phyloP scores from a whole-genome alignment of 495 filamentous ascomycete genomes.

The Neurospora sublineolata region DNA sequence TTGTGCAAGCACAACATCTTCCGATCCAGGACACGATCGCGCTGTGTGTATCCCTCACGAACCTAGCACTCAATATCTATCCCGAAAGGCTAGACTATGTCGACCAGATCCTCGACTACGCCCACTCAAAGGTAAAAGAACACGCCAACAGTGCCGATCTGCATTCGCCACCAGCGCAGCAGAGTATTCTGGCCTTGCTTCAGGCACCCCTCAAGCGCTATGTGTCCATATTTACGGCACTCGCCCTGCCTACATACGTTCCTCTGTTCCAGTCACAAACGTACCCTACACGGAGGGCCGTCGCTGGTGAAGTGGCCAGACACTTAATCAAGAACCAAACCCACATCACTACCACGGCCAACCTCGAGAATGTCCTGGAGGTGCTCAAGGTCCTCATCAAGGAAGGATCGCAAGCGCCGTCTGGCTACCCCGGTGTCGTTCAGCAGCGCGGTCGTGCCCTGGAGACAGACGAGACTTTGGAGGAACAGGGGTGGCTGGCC shows the following conservation, averaged over 20 bases:
- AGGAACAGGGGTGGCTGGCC: conserved; percentile 94
- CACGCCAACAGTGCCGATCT: conserved; percentile 89
- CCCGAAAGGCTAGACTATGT: conserved; percentile 88
- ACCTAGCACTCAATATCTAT: conserved; percentile 90
- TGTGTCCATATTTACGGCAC: conserved; percentile 81
- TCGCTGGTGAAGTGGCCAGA: conserved; percentile 76
- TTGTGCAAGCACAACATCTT: conserved; percentile 81
- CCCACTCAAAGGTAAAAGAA: conserved; percentile 75
- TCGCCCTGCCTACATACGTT: conserved; percentile 82
- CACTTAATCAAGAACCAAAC: conserved; percentile 72
- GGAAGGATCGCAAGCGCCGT: conserved; percentile 76
- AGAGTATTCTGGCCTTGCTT: conserved; percentile 77
- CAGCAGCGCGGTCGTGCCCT: conserved; percentile 49
- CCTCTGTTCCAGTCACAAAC: conserved; percentile 85
- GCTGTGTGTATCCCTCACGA: conserved; percentile 78
- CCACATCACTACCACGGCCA: conserved; percentile 56
- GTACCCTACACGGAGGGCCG: conserved; percentile 79
- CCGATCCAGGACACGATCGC: conserved; percentile 93
- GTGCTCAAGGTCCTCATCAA: conserved; percentile 82
- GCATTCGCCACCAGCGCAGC: conserved; percentile 76
- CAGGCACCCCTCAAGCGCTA: conserved; percentile 83
- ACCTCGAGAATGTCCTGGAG: conserved; percentile 82
- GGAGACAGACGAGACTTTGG: conserved; percentile 87
- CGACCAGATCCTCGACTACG: conserved; percentile 84
- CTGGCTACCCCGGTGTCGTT: conserved; percentile 71